Base-by-base conservation (phyloP, 2,329 filamentous ascomycete species). In the Phaeosphaeriaceae sp. region DNA sequence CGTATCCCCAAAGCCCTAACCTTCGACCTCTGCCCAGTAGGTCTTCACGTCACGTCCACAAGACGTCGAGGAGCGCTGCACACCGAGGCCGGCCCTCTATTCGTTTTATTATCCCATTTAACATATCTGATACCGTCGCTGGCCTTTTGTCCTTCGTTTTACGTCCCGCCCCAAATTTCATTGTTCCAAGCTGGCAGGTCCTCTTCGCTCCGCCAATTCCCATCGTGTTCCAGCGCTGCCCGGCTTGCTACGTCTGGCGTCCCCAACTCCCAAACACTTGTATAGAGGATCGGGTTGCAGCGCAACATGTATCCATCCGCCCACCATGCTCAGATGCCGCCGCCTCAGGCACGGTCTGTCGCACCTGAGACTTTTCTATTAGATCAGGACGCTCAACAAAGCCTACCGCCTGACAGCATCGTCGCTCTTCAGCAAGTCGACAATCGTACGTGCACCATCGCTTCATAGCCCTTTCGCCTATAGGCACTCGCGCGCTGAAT, bases 301-400 rank as follows among this genome's bases (percentile, higher is more conserved):
- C 54, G 62, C 66, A 73, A 49, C 72, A 81, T 81, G 77, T 81
- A 79, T 71, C 73, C 77, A 57, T 73, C 62, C 64, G 60, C 72
- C 53, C 88, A 92, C 62, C 71, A 81, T 79, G 84, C 89, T 70
- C 83, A 87, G 64, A 96, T 97, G 90, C 89, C 90, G 66, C 88
- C 90, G 69, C 89, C 89, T 57, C 92, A 97, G 79, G 71, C 75
- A 57, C 74, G 78, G 37, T 76, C 76, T 28, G 77, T 81, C 57
- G 97, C 96, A 77, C 94, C 94, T 63, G 94, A 99, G 82, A 97
- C 94, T 33, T 99, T 99, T 74, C 93, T 99, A 88, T 83, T 99
- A 74, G 96, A 93, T 74, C 92, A 89, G 69, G 93, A 97, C 79
- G 93, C 94, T 54, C 93, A 97, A 79, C 92, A 97, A 79, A 93